Evolutionary conservation across 106 monocot genomes (phyloP), one percentile per base, ranked within the genome.

Genomic region (Apostasia ramifera): DNA sequence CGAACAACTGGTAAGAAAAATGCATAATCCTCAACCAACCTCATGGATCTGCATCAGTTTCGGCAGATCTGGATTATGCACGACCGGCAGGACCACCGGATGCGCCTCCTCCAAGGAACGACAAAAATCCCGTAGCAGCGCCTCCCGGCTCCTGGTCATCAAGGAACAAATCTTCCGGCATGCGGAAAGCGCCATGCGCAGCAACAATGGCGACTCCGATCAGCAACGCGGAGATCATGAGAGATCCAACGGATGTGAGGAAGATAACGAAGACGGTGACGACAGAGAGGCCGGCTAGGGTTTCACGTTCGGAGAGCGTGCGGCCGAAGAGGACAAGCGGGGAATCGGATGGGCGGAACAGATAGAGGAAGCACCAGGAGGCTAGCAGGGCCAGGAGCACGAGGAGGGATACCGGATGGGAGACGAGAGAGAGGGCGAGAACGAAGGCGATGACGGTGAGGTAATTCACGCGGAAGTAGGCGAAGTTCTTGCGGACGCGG

Each of bases 391-490:
- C 44, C n/a, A 78, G 63, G 54, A 82, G 77, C 51, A 78, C 57
- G 66, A 78, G 1, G 47, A 82, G 77, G 45, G 82, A 77, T 44
- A 77, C 70, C 52, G 77, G 82, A 55, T 82, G 73, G 13, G 77
- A 65, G 26, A 82, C 57, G 10, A 82, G 73, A 59, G 82, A 82
- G 37, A 82, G 57, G 49, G 78, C 77, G 54, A 82, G 70, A 38
- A 70, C 77, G 54, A 56, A 56, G 74, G 73, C 73, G 57, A 77
- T 41, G 67, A 82, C 11, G 46, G 77, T 68, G 55, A 72, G 39
- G 73, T 82, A 82, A 61, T 82, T 82, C 70, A 82, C 65, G 53
- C 74, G 73, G 66, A 82, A 82, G 61, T 82, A 82, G 65, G 70
- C 40, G 66, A 74, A 69, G 66, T 82, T 82, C 69, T 78, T 82